Evolutionary conservation across 345 rosid genomes (phyloP).

Genomic region (Eucalyptus lansdowneana): DNA sequence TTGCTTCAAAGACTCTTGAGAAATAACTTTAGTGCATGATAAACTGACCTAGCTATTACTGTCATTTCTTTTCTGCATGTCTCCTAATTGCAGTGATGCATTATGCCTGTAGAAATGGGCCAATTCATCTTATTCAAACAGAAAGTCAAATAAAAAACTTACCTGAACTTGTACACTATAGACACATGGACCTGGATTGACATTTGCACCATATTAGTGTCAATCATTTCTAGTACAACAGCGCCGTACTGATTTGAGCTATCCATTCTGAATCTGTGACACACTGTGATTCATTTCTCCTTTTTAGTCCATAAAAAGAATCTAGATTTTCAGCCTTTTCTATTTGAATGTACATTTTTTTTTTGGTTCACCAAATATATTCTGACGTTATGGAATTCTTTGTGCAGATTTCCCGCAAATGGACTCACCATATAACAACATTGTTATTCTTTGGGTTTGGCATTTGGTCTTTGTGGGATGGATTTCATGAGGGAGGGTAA

Average conservation of each 20-base stretch:
- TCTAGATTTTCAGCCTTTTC: background rate
- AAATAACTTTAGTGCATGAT: background rate
- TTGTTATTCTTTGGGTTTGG: conserved; percentile 75
- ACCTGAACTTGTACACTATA: background rate
- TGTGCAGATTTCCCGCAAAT: conserved; percentile 78
- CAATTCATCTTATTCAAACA: background rate
- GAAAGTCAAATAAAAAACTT: background rate
- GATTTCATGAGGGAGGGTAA: conserved; percentile 63
- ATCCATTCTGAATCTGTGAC: background rate
- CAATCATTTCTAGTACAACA: background rate
- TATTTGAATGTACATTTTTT: background rate
- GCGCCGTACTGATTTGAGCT: background rate
- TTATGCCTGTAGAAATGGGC: background rate
- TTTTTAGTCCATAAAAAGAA: background rate
- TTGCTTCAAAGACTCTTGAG: background rate
- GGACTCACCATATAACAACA: conserved; percentile 86
- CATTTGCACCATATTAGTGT: background rate
- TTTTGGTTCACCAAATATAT: background rate
- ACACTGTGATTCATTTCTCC: background rate
- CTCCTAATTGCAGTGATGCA: background rate
- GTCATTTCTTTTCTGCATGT: background rate
- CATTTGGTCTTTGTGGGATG: conserved; percentile 88
- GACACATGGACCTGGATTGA: background rate
- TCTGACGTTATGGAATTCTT: background rate
- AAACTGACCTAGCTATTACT: background rate